A percentile compares a stretch with the other conserved stretches of the same genome.
Evolutionary conservation across 352 stramenopile species (phyloP).

Genomic region (Globisporangium canariense): DNA sequence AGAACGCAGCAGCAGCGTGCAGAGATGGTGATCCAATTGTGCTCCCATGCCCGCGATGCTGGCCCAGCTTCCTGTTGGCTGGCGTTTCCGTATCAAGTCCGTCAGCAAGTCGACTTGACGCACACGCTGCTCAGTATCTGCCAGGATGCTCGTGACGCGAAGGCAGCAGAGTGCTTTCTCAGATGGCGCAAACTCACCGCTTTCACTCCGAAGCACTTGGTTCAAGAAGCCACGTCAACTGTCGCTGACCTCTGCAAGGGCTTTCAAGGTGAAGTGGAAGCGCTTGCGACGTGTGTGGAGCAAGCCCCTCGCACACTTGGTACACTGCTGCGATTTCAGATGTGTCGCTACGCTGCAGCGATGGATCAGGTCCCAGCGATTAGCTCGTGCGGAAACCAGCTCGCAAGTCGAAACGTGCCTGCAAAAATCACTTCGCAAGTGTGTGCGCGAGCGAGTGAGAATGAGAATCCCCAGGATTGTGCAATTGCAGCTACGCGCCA

Average conservation of each 20-base stretch:
- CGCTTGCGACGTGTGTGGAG: constrained; percentile 29
- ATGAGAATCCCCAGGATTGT: constrained; percentile 30
- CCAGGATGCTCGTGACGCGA: constrained; percentile 24
- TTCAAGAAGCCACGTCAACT: constrained; percentile 10
- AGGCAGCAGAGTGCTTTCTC: constrained; percentile 32
- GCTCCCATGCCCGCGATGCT: constrained; percentile 12
- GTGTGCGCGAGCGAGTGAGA: constrained; percentile 21
- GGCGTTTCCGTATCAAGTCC: constrained; percentile 22
- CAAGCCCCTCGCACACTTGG: constrained; percentile 22
- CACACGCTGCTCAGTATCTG: constrained; percentile 33
- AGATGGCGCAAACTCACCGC: constrained; percentile 32
- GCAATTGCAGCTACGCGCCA: constrained; percentile 38
- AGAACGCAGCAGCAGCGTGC: constrained; percentile 13
- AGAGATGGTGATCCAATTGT: constrained; percentile 28
- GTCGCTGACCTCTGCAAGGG: constrained; percentile 17
- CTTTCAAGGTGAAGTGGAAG: constrained; percentile 20
- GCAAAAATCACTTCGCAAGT: constrained; percentile 23
- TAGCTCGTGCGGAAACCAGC: constrained; percentile 22
- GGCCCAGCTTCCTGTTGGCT: constrained; percentile 52
- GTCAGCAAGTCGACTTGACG: constrained; percentile 21
- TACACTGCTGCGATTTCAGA: constrained; percentile 21
- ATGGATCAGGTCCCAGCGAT: constrained; percentile 18
- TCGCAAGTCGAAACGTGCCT: constrained; percentile 20
- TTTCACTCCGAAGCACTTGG: constrained; percentile 19
- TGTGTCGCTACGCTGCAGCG: constrained; percentile 23